phyloP scores from a whole-genome alignment of 345 rosid species.

The Gossypium turneri region DNA sequence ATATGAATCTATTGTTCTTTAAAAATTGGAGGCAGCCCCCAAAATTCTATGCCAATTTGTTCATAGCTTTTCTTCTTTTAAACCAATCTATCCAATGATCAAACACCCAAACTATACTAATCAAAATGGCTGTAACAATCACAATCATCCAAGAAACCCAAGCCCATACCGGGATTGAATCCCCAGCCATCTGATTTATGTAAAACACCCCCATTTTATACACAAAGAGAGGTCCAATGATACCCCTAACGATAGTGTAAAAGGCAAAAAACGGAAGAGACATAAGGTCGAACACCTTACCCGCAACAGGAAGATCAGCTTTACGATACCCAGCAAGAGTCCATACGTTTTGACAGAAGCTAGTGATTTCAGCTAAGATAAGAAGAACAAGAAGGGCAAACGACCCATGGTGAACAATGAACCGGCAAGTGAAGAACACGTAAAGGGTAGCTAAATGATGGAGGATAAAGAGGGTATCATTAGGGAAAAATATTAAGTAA shows the following conservation, averaged over 20 bases:
- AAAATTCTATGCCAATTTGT: constrained; percentile 25
- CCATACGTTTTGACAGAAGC: constrained; percentile 76
- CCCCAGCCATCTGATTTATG: constrained; percentile 33
- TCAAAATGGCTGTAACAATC: constrained; percentile 45
- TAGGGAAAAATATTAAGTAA: constrained; percentile 57
- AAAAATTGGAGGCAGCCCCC: not conserved
- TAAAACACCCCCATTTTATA: constrained; percentile 51
- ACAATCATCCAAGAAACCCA: constrained; percentile 85
- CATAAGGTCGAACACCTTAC: constrained; percentile 35
- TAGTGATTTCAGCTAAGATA: constrained; percentile 72
- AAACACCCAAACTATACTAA: constrained; percentile 61
- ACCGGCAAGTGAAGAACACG: constrained; percentile 65
- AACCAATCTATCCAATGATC: constrained; percentile 58
- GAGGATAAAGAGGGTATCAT: constrained; percentile 64
- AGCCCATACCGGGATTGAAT: constrained; percentile 64
- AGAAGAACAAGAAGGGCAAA: constrained; percentile 55
- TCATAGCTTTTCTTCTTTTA: constrained; percentile 29
- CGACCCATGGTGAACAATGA: constrained; percentile 51
- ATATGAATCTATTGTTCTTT: not conserved
- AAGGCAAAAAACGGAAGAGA: constrained; percentile 51
- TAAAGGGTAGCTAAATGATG: constrained; percentile 82
- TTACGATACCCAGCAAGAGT: constrained; percentile 41
- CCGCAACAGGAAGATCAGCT: constrained; percentile 44
- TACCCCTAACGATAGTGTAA: constrained; percentile 60
- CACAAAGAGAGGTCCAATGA: constrained; percentile 54